Percentiles rank a stretch among this genome's conserved stretches.
These are phyloP conservation scores for Kazachstania africana DNA, from an alignment of 805 yeast species.

Conservation along the genomic window DNA sequence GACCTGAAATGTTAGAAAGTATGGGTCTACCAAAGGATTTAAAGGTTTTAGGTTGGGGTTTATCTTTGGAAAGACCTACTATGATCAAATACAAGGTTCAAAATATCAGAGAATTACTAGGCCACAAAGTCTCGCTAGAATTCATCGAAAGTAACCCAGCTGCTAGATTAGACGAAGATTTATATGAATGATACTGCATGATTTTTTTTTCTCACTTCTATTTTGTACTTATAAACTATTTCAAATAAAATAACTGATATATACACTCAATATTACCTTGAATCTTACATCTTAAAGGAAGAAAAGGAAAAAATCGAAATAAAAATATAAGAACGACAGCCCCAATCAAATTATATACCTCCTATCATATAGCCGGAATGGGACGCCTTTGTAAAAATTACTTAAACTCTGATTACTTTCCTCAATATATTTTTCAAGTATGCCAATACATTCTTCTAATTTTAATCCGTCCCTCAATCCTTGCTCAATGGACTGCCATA, in stretches of 20 bases:
- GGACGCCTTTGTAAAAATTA: slow-evolving; percentile 23
- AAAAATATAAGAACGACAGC: too few relatives aligned
- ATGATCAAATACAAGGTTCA: slow-evolving; percentile 96
- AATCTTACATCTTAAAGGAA: too few relatives aligned
- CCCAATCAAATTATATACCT: too few relatives aligned
- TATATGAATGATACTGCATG: slow-evolving; percentile 27
- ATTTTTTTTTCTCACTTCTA: too few relatives aligned
- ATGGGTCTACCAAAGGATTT: slow-evolving; percentile 95
- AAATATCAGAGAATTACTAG: slow-evolving; percentile 91
- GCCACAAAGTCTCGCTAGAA: slow-evolving; percentile 91
- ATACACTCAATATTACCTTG: too few relatives aligned
- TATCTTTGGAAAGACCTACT: slow-evolving; percentile 95
- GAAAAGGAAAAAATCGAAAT: too few relatives aligned
- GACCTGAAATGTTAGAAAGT: slow-evolving; percentile 97
- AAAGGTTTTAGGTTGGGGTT: slow-evolving; percentile 95
- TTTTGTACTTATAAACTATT: too few relatives aligned
- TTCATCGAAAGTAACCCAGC: slow-evolving; percentile 95
- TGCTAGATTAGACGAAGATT: slow-evolving; percentile 83
- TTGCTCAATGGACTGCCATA: slow-evolving; percentile 22
- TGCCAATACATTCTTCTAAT: slow-evolving; percentile 13
- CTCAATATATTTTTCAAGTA: slow-evolving; percentile 15
- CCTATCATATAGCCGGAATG: slow-evolving; percentile 13
- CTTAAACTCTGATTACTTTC: slow-evolving; percentile 17
- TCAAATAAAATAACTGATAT: too few relatives aligned
- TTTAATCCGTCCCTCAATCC: slow-evolving; percentile 17